A percentile compares a stretch with the other conserved stretches of the same genome.
These are phyloP conservation scores for Pyrenophora tritici-repentis DNA, from an alignment of 2,329 filamentous ascomycete genomes.

Conservation along the genomic window DNA sequence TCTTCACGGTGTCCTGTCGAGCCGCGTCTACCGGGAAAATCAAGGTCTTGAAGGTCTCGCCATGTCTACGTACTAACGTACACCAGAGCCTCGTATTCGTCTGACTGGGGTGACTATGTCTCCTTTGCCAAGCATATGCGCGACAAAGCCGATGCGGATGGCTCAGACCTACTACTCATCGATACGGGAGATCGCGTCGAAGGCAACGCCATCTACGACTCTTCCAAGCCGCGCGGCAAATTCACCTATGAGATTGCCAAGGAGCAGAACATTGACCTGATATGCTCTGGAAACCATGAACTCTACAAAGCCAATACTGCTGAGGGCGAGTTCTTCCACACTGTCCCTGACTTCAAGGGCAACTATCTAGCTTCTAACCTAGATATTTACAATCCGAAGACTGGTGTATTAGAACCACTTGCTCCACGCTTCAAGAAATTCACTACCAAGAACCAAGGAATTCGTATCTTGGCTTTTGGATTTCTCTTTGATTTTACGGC, in stretches of 20 bases:
- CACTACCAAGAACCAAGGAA: slow-evolving; percentile 84
- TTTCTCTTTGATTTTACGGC: slow-evolving; percentile 93
- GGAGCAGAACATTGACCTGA: slow-evolving; percentile 79
- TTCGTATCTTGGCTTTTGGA: slow-evolving; percentile 85
- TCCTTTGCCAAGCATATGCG: slow-evolving; percentile 87
- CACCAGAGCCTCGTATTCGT: slow-evolving; percentile 80
- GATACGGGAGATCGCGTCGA: slow-evolving; percentile 89
- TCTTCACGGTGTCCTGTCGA: not conserved
- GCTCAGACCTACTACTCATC: slow-evolving; percentile 85
- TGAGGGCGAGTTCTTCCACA: slow-evolving; percentile 75
- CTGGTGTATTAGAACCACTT: slow-evolving; percentile 73
- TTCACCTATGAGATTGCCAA: slow-evolving; percentile 88
- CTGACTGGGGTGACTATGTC: slow-evolving; percentile 97
- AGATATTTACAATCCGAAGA: slow-evolving; percentile 78
- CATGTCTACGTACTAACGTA: slow-evolving; percentile 10
- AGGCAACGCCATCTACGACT: slow-evolving; percentile 93
- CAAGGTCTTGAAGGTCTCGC: too few species aligned
- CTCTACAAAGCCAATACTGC: slow-evolving; percentile 83
- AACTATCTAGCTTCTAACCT: slow-evolving; percentile 91
- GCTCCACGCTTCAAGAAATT: slow-evolving; percentile 86
- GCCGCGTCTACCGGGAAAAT: not conserved
- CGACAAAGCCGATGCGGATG: slow-evolving; percentile 74
- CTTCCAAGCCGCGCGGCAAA: slow-evolving; percentile 81
- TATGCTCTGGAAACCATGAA: slow-evolving; percentile 93
- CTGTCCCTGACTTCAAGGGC: slow-evolving; percentile 79